Conservation (phyloP, 129 eudicot species). For the Scalesia atractyloides region DNA sequence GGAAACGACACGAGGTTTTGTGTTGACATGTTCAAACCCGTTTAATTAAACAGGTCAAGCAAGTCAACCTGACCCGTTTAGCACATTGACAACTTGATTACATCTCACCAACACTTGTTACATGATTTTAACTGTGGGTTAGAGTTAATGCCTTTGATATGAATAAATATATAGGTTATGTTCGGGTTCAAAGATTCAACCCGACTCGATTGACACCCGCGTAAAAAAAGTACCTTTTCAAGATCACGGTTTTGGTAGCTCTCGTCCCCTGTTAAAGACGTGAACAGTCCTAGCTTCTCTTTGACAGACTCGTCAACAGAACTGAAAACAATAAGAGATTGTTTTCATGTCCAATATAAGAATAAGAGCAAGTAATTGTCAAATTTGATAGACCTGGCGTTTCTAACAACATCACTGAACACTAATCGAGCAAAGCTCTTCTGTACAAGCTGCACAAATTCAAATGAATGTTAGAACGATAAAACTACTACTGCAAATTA, state of each 20-base stretch:
- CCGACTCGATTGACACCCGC: neutral
- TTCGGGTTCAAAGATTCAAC: neutral
- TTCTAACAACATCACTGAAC: constrained; percentile 71
- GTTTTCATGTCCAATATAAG: neutral
- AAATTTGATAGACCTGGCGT: constrained; percentile 53
- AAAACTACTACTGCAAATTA: neutral
- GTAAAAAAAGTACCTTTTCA: constrained; percentile 58
- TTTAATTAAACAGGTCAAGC: too few species aligned
- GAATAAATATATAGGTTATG: too few species aligned
- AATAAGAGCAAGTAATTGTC: neutral
- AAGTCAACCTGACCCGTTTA: too few species aligned
- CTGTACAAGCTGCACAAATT: constrained; percentile 90
- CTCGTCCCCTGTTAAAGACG: constrained; percentile 61
- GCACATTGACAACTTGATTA: too few species aligned
- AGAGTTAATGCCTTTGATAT: too few species aligned
- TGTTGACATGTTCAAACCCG: too few species aligned
- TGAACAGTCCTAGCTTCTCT: constrained; percentile 76
- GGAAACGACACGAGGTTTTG: too few species aligned
- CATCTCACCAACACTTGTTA: too few species aligned
- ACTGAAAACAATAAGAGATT: constrained; percentile 33
- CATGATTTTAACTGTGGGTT: too few species aligned
- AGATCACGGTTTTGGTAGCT: constrained; percentile 89
- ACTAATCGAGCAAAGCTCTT: constrained; percentile 90
- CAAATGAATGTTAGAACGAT: constrained; percentile 17
- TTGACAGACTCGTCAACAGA: constrained; percentile 73